Evolutionary conservation across 192 early-diverging fungal species (phyloP).

Genomic region (Rhizophagus prolifer): DNA sequence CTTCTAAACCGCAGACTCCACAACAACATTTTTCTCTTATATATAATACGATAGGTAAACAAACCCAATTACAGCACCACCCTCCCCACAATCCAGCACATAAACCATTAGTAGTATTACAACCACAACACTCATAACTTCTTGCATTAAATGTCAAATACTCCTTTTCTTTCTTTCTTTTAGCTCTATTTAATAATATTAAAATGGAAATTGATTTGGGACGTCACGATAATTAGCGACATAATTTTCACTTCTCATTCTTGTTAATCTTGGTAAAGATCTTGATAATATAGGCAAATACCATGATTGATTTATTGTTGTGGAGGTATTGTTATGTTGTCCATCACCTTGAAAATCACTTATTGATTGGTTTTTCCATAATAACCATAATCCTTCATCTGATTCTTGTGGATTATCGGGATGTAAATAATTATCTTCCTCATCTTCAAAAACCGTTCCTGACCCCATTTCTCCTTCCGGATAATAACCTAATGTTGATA

Average conservation of each 20-base stretch:
- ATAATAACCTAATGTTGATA: slow-evolving; percentile 12
- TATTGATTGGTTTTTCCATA: slow-evolving; percentile 3
- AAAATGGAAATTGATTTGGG: background rate
- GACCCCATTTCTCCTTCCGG: background rate
- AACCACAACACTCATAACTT: background rate
- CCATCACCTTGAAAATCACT: background rate
- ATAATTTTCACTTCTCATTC: background rate
- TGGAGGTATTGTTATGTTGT: background rate
- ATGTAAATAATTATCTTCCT: background rate
- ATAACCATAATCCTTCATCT: slow-evolving; percentile 28
- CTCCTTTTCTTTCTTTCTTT: slow-evolving; percentile 3
- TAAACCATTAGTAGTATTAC: background rate
- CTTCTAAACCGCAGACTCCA: slow-evolving; percentile 4
- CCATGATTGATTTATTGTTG: background rate
- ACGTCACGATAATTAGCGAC: background rate
- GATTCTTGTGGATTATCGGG: slow-evolving; percentile 9
- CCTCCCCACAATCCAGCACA: background rate
- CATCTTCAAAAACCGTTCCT: background rate
- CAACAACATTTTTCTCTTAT: background rate
- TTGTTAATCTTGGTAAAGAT: background rate
- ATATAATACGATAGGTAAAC: background rate
- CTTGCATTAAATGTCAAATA: slow-evolving; percentile 8
- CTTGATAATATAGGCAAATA: background rate
- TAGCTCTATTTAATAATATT: slow-evolving; percentile 3
- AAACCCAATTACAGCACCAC: background rate